Conservation (phyloP, 768 basidiomycete genomes). For the Tulasnella sp. region DNA sequence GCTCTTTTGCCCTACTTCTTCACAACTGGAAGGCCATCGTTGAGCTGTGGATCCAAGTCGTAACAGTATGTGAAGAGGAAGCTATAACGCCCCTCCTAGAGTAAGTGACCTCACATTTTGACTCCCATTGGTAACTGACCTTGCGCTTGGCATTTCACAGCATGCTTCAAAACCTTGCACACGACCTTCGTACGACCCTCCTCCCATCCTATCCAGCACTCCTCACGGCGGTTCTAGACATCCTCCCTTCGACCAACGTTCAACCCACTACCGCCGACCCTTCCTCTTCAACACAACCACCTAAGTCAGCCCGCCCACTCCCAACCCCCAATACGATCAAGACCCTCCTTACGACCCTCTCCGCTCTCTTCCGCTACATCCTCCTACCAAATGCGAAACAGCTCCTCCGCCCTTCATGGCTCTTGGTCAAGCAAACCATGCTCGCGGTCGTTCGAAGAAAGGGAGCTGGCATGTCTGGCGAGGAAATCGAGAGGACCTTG, state of each 20-base stretch:
- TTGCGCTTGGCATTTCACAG: conserved; percentile 39
- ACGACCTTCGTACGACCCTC: conserved; percentile 76
- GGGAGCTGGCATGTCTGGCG: conserved; percentile 55
- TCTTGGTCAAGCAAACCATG: conserved; percentile 13
- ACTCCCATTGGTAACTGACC: conserved; percentile 1
- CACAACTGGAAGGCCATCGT: conserved; percentile 73
- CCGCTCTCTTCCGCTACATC: conserved; percentile 66
- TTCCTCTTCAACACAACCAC: not conserved
- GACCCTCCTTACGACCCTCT: conserved; percentile 61
- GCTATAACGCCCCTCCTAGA: conserved; percentile 69
- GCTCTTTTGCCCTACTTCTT: conserved; percentile 74
- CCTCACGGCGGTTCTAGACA: conserved; percentile 40
- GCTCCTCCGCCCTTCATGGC: conserved; percentile 15
- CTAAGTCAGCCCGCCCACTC: conserved; percentile 4
- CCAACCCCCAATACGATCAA: conserved; percentile 61
- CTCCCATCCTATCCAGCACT: conserved; percentile 57
- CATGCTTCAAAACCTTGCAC: conserved; percentile 69
- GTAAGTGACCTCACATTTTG: conserved; percentile 44
- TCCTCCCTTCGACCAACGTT: conserved; percentile 45
- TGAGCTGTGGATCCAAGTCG: conserved; percentile 56
- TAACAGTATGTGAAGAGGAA: conserved; percentile 64
- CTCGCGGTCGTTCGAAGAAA: conserved; percentile 35
- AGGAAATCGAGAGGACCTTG: conserved; percentile 69
- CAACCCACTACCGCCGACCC: conserved; percentile 7
- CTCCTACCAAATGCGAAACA: conserved; percentile 35